Conservation (phyloP, 768 basidiomycete genomes). For the Lactarius tabidus region DNA sequence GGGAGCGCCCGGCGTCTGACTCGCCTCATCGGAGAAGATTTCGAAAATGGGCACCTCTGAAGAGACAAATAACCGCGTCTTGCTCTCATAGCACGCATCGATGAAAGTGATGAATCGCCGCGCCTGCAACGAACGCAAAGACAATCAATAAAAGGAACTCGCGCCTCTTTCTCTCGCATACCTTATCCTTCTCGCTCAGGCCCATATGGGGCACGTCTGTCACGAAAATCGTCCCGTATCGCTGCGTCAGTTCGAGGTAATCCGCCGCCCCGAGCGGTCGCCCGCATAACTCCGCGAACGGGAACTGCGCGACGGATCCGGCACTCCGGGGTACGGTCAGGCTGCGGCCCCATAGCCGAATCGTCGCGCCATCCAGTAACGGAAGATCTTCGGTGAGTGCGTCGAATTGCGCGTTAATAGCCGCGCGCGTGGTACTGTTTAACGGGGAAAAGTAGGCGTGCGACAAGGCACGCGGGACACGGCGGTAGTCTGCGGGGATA, state of each 20-base stretch:
- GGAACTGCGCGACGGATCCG: conserved; percentile 76
- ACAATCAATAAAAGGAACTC: neutral
- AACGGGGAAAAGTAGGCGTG: conserved; percentile 91
- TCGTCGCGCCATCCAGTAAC: conserved; percentile 53
- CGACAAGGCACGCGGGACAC: conserved; percentile 87
- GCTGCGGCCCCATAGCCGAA: conserved; percentile 89
- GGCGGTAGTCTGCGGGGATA: conserved; percentile 74
- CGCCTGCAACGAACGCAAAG: conserved; percentile 46
- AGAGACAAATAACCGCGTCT: conserved; percentile 88
- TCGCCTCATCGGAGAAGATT: conserved; percentile 75
- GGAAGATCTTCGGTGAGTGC: conserved; percentile 61
- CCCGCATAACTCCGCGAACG: conserved; percentile 83
- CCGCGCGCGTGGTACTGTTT: conserved; percentile 54
- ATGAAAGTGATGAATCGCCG: conserved; percentile 97
- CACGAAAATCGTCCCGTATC: conserved; percentile 85
- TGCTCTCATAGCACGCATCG: conserved; percentile 94
- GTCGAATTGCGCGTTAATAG: conserved; percentile 81
- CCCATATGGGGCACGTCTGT: conserved; percentile 87
- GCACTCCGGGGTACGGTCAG: conserved; percentile 78
- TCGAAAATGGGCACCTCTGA: conserved; percentile 90
- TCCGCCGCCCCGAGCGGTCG: conserved; percentile 91
- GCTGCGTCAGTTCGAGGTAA: conserved; percentile 89
- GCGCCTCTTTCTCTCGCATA: conserved; percentile 32
- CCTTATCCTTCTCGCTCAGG: conserved; percentile 81
- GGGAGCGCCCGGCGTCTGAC: conserved; percentile 35